Conservation (phyloP, 108 stramenopile genomes). For the Skeletonema potamos region DNA sequence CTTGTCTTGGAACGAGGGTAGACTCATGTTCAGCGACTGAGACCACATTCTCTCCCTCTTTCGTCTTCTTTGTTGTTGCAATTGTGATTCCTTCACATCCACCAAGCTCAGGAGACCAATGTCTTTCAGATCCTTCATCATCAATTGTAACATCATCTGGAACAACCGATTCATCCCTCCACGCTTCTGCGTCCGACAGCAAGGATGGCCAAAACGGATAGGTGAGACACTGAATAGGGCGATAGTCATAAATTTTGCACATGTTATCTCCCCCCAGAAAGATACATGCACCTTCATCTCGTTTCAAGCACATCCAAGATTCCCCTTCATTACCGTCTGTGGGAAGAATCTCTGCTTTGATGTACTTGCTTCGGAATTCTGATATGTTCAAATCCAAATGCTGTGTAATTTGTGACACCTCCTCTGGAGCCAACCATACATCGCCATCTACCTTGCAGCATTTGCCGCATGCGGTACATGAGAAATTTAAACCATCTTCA, state of each 20-base stretch:
- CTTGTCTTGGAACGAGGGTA: slow-evolving; percentile 15
- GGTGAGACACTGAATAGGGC: slow-evolving; percentile 59
- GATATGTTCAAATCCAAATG: slow-evolving; percentile 22
- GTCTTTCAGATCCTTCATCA: slow-evolving; percentile 22
- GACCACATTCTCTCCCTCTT: background rate
- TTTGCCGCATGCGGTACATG: slow-evolving; percentile 66
- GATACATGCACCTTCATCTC: slow-evolving; percentile 34
- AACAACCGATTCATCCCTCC: slow-evolving; percentile 50
- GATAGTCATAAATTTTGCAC: slow-evolving; percentile 58
- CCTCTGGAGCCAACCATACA: slow-evolving; percentile 62
- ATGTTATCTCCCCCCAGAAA: slow-evolving; percentile 36
- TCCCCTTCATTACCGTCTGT: slow-evolving; percentile 8
- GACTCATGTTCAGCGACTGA: background rate
- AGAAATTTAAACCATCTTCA: slow-evolving; percentile 31
- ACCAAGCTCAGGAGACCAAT: slow-evolving; percentile 57
- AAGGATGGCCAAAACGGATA: slow-evolving; percentile 72
- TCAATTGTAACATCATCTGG: slow-evolving; percentile 33
- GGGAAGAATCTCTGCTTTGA: slow-evolving; percentile 17
- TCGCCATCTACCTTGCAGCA: slow-evolving; percentile 66
- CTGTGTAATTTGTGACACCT: slow-evolving; percentile 21
- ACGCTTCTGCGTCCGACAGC: slow-evolving; percentile 30
- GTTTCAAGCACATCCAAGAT: slow-evolving; percentile 48
- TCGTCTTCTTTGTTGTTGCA: background rate
- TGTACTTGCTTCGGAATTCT: slow-evolving; percentile 18
- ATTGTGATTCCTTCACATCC: slow-evolving; percentile 64